phyloP scores from a whole-genome alignment of 495 filamentous ascomycete species.

The Xylaria curta region DNA sequence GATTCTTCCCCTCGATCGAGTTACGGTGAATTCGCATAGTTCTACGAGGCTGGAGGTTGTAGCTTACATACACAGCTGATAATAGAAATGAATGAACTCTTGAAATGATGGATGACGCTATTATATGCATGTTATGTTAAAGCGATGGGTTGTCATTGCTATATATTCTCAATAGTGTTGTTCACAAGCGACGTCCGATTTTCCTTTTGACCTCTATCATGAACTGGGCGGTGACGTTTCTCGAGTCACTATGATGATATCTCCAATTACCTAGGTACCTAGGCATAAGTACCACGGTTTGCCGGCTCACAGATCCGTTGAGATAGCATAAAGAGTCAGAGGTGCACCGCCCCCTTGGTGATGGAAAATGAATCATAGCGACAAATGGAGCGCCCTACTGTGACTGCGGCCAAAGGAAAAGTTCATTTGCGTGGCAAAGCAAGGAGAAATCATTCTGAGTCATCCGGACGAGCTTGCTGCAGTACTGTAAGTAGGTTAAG shows the following conservation, averaged over 20 bases:
- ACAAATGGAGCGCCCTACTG: not conserved
- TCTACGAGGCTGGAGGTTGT: not conserved
- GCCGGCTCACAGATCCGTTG: not conserved
- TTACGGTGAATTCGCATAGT: slow-evolving; percentile 43
- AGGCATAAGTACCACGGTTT: not conserved
- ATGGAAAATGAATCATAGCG: slow-evolving; percentile 37
- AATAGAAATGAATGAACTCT: not conserved
- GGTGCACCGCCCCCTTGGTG: slow-evolving; percentile 9
- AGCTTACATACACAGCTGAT: not conserved
- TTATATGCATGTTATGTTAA: not conserved
- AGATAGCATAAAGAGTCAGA: slow-evolving; percentile 1
- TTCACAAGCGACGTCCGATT: not conserved
- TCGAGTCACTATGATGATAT: not conserved
- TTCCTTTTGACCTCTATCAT: not conserved
- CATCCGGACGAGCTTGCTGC: slow-evolving; percentile 1
- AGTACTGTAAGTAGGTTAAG: not conserved
- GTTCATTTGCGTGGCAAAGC: slow-evolving; percentile 25
- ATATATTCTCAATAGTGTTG: not conserved
- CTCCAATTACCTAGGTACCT: no score
- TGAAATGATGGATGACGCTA: not conserved
- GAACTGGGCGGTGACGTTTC: not conserved
- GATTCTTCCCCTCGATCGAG: slow-evolving; percentile 71
- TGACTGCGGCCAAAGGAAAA: slow-evolving; percentile 4
- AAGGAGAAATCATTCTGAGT: slow-evolving; percentile 20
- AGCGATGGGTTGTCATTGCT: not conserved